Conservation (phyloP, 257 asterid species). For the Gardenia jasminoides region DNA sequence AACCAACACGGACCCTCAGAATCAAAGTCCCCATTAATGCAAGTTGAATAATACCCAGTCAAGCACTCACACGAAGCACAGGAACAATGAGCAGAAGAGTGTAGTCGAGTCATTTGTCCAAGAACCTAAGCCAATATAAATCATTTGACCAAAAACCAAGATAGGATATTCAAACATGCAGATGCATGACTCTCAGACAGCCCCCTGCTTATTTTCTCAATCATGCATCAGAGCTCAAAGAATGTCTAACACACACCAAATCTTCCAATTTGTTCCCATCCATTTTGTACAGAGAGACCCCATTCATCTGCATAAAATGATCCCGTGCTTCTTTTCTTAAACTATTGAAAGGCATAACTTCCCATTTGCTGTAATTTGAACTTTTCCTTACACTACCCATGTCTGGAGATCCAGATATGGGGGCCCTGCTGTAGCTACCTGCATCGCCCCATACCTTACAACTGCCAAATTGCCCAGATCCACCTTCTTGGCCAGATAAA, state of each 20-base stretch:
- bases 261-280: slow-evolving; percentile 96
- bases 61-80: neutral
- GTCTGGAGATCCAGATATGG: slow-evolving; percentile 67
- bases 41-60: neutral
- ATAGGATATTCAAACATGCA: neutral
- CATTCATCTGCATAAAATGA: slow-evolving; percentile 71
- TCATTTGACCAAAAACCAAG: neutral
- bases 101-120: neutral
- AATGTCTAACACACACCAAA: slow-evolving; percentile 79
- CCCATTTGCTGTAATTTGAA: slow-evolving; percentile 92
- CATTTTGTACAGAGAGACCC: slow-evolving; percentile 86
- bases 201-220: neutral
- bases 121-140: neutral
- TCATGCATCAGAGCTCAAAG: slow-evolving; percentile 42
- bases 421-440: slow-evolving; percentile 67
- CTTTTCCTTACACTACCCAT: slow-evolving; percentile 67
- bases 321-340: slow-evolving; percentile 61
- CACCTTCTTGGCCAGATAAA: slow-evolving; percentile 39
- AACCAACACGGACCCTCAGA: neutral
- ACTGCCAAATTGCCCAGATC: slow-evolving; percentile 64
- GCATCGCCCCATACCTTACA: slow-evolving; percentile 89
- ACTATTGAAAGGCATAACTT: slow-evolving; percentile 55
- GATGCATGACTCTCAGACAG: neutral
- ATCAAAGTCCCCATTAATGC: neutral
- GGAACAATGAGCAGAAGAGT: neutral